Conservation (phyloP, 129 eudicot species). For the Helianthus tuberosus region DNA sequence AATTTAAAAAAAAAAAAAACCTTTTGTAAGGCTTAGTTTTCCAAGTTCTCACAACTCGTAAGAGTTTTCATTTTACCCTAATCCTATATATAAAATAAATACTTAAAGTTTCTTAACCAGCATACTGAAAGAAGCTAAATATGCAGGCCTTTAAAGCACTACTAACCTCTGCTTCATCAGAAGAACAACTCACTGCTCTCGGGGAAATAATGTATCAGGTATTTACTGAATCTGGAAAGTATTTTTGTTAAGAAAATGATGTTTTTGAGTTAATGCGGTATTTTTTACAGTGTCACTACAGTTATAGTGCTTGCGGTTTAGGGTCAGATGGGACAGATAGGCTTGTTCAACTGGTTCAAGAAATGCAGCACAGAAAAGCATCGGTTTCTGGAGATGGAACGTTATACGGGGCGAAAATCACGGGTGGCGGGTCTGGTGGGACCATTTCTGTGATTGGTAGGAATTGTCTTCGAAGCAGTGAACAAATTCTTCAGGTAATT, state of each 20-base stretch:
- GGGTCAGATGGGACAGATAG: conserved; percentile 98
- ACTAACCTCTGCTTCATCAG: conserved; percentile 79
- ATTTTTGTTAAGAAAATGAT: not conserved
- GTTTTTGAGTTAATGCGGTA: not conserved
- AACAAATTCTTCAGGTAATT: conserved; percentile 83
- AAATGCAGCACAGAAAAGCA: conserved; percentile 76
- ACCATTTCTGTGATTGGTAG: conserved; percentile 81
- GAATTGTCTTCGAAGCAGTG: conserved; percentile 68
- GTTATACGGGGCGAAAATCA: conserved; percentile 87
- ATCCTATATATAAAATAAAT: not conserved
- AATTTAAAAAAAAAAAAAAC: too few relatives aligned
- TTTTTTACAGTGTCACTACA: conserved; percentile 82
- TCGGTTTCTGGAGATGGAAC: conserved; percentile 70
- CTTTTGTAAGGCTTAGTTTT: too few relatives aligned
- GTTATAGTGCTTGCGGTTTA: conserved; percentile 94
- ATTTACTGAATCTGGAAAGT: not conserved
- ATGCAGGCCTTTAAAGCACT: conserved; percentile 91
- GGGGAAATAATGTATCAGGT: conserved; percentile 98
- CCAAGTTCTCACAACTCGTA: too few relatives aligned
- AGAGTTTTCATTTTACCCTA: too few relatives aligned
- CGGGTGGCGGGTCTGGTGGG: conserved; percentile 98
- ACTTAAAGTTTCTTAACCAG: not conserved
- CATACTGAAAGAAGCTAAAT: conserved; percentile 6
- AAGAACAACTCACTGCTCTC: conserved; percentile 76
- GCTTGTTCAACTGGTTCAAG: conserved; percentile 88